These are phyloP conservation scores for Rhododendron ovatum DNA, from an alignment of 148 eudicot genomes.

Conservation along the genomic window DNA sequence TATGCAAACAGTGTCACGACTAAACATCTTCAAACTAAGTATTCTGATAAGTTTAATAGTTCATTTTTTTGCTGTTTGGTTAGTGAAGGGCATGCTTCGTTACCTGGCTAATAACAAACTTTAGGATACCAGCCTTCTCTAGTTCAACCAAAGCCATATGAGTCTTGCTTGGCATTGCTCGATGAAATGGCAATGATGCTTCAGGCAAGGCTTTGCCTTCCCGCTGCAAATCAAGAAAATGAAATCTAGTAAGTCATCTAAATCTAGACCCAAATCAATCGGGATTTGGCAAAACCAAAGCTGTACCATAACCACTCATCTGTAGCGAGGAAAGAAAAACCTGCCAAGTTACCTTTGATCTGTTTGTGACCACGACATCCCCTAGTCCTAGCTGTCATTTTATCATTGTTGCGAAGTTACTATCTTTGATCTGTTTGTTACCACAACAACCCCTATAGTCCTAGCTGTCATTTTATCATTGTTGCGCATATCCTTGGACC, in stretches of 20 bases:
- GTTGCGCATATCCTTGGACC: background rate
- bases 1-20: background rate
- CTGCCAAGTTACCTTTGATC: background rate
- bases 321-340: background rate
- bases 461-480: background rate
- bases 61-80: background rate
- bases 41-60: background rate
- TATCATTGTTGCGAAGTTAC: background rate
- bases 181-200: slow-evolving; percentile 85
- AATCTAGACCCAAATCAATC: background rate
- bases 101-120: slow-evolving; percentile 95
- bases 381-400: background rate
- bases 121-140: slow-evolving; percentile 75
- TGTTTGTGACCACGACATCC: too few species aligned
- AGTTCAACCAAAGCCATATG: slow-evolving; percentile 96
- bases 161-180: slow-evolving; percentile 87
- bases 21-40: background rate
- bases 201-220: slow-evolving; percentile 28
- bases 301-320: background rate
- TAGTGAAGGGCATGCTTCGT: background rate
- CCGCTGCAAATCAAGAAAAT: slow-evolving; percentile 41
- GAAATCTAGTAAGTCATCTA: background rate
- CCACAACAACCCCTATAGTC: too few species aligned
- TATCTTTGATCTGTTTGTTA: too few species aligned
- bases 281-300: background rate